phyloP scores from a whole-genome alignment of 2,329 filamentous ascomycete genomes.

The Madurella mycetomatis region DNA sequence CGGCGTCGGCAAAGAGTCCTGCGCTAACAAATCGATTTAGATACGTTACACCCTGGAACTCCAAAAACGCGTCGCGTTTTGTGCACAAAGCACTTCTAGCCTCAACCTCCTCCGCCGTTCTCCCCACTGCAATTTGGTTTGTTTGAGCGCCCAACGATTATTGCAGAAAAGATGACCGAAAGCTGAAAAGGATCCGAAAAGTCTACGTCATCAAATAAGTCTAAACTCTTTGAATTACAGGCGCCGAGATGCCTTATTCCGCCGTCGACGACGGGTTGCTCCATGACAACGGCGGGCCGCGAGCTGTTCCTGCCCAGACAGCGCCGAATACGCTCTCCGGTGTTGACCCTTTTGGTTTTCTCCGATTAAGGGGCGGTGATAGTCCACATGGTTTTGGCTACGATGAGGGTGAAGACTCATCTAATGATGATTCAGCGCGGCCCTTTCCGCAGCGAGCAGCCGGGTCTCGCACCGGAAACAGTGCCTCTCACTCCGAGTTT shows the following conservation, averaged over 20 bases:
- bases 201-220: background rate
- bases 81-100: background rate
- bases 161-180: background rate
- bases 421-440: slow-evolving; percentile 17
- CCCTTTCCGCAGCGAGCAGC: slow-evolving; percentile 7
- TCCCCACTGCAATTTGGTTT: background rate
- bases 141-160: background rate
- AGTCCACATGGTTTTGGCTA: slow-evolving; percentile 8
- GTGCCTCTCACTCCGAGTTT: slow-evolving; percentile 34
- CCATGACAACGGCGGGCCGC: background rate
- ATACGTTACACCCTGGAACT: background rate
- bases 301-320: background rate
- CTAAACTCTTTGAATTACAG: background rate
- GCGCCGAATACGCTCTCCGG: background rate
- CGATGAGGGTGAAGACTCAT: slow-evolving; percentile 9
- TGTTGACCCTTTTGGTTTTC: slow-evolving; percentile 15
- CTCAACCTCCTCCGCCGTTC: background rate
- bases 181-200: background rate
- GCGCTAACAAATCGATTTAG: background rate
- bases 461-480: slow-evolving; percentile 16
- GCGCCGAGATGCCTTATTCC: background rate
- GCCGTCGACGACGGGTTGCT: no score
- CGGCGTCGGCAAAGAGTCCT: background rate
- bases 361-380: slow-evolving; percentile 23
- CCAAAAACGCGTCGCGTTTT: background rate